A percentile compares a stretch with the other conserved stretches of the same genome.
Evolutionary conservation across 192 early-diverging fungal genomes (phyloP).

Genomic region (Coemansia sp.): DNA sequence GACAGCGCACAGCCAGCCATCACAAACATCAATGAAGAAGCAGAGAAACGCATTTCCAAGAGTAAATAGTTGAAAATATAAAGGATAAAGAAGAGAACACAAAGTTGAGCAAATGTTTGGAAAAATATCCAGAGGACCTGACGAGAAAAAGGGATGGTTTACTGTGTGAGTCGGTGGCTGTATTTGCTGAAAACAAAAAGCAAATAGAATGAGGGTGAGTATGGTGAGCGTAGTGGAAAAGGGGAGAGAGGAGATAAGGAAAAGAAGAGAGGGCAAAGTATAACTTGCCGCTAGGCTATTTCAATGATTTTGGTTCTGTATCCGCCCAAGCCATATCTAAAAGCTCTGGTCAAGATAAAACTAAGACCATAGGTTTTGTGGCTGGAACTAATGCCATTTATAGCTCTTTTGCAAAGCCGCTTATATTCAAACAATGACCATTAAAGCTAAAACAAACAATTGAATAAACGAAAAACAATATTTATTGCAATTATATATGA

Average conservation of each 20-base stretch:
- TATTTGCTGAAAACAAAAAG: neutral
- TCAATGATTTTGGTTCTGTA: neutral
- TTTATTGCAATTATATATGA: too few species aligned
- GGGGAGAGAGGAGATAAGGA: neutral
- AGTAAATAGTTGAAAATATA: neutral
- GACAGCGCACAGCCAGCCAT: conserved; percentile 5
- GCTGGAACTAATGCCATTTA: too few species aligned
- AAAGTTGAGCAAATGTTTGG: neutral
- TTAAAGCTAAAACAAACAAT: too few species aligned
- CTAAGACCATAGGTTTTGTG: neutral
- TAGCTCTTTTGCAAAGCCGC: too few species aligned
- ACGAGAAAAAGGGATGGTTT: neutral
- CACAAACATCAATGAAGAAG: neutral
- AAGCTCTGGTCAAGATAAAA: neutral
- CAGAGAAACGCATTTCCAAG: neutral
- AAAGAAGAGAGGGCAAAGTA: neutral
- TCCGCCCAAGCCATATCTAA: too few species aligned
- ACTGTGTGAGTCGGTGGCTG: neutral
- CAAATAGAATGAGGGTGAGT: neutral
- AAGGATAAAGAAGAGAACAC: neutral
- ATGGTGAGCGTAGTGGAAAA: neutral
- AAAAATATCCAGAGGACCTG: neutral
- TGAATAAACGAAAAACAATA: too few species aligned
- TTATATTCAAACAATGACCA: too few species aligned
- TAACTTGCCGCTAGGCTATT: neutral